These are phyloP conservation scores for Aspergillus tubingensis DNA, from an alignment of 2,329 filamentous ascomycete species.

Conservation along the genomic window DNA sequence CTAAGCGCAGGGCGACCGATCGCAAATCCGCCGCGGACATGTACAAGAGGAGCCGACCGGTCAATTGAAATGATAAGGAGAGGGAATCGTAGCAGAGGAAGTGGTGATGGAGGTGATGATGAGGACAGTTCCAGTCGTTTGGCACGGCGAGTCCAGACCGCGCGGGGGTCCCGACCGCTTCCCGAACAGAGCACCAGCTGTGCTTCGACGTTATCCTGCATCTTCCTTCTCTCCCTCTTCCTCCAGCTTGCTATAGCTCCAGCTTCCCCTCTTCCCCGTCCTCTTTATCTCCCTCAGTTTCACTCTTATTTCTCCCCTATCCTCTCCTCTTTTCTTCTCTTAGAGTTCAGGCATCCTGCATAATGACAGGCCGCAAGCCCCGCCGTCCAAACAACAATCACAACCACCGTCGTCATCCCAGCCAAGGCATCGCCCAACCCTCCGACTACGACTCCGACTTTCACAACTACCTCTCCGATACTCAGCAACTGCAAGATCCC, in stretches of 20 bases:
- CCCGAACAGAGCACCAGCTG: slow-evolving; percentile 16
- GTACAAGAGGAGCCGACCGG: neutral
- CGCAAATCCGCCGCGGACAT: neutral
- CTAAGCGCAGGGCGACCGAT: neutral
- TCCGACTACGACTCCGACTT: slow-evolving; percentile 69
- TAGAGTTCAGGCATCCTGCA: neutral
- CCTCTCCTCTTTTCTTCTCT: slow-evolving; percentile 1
- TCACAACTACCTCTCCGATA: slow-evolving; percentile 50
- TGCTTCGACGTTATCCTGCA: slow-evolving; percentile 2
- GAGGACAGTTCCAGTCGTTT: neutral
- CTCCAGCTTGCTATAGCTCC: neutral
- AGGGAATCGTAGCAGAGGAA: neutral
- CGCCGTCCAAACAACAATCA: slow-evolving; percentile 33
- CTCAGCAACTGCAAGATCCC: slow-evolving; percentile 25
- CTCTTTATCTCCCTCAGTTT: neutral
- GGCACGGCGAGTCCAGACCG: slow-evolving; percentile 5
- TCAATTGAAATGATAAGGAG: neutral
- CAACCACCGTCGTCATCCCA: slow-evolving; percentile 19
- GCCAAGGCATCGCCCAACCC: slow-evolving; percentile 25
- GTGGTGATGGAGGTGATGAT: neutral
- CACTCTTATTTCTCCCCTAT: neutral
- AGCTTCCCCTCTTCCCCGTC: neutral
- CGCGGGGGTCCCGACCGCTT: slow-evolving; percentile 21
- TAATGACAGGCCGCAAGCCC: slow-evolving; percentile 36
- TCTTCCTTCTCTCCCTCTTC: slow-evolving; percentile 3